A percentile compares a stretch with the other conserved stretches of the same genome.
Conservation (phyloP, 176 grass and related monocot genomes). For the Oryza glaberrima region DNA sequence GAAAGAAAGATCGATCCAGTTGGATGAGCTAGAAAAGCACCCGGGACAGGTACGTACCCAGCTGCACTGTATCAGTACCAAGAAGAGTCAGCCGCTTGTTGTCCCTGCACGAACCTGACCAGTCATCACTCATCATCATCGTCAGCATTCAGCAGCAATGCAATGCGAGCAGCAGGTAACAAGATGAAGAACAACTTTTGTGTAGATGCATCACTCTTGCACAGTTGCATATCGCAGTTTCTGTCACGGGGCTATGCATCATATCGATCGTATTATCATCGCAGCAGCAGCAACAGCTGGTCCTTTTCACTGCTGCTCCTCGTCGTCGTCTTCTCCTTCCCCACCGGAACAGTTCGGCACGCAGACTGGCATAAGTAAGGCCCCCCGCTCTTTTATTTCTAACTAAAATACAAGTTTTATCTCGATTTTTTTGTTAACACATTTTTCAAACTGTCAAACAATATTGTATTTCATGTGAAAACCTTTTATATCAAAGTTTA, state of each 20-base stretch:
- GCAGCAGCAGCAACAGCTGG: neutral
- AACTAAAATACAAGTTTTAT: no score
- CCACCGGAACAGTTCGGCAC: neutral
- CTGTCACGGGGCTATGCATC: neutral
- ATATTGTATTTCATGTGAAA: no score
- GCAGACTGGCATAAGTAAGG: no score
- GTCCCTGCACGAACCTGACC: neutral
- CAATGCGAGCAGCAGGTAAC: neutral
- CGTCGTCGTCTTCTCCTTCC: neutral
- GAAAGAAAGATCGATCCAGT: neutral
- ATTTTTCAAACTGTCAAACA: no score
- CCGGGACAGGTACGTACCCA: neutral
- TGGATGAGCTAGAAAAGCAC: neutral
- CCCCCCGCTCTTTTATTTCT: no score
- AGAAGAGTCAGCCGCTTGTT: slow-evolving; percentile 25
- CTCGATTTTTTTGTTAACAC: no score
- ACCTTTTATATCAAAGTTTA: no score
- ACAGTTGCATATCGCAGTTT: neutral
- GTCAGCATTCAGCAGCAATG: neutral
- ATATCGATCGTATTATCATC: neutral
- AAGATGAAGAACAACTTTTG: neutral
- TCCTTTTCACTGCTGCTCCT: neutral
- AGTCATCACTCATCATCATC: neutral
- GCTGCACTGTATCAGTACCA: slow-evolving; percentile 4
- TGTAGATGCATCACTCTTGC: neutral